Base-by-base conservation (phyloP, 73 alveolate species). In the Paramecium octaurelia region DNA sequence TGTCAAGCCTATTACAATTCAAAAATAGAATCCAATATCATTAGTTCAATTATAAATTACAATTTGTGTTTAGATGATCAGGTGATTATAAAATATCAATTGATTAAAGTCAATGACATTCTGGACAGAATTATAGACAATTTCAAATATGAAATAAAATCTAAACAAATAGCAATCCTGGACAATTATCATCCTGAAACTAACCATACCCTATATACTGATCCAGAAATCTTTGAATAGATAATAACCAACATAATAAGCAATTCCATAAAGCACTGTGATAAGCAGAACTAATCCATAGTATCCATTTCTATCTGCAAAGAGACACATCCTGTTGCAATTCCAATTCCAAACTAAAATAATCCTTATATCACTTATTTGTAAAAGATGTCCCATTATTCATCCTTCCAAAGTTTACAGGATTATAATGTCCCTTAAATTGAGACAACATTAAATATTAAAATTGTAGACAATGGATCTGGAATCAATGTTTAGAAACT, bases 11-110 rank as follows among this genome's bases (percentile, higher is more conserved):
- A 44, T 9, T 40, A 80, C 46, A 80, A 80, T 23, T 80, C 76
- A 4, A 42, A 27, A 20, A 80, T 80, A 38, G 91, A 80, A 80
- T 80, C 91, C 3, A 42, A 40, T 40, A 80, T 80, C 6, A 80
- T 80, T 4, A 80, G 91, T 43, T 80, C 91, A 6, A 80, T 80
- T 3, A 80, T 80, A 21, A 80, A 80, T 18, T 80, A 80, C 46
- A 80, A 80, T 80, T 46, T 80, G 9, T 80, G 91, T 64, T 24
- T 80, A 24, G 91, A 80, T 40, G 73, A 80, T 44, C 23, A 80
- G 44, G 43, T 80, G 21, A 44, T 24, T 31, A 35, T 80, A 0
- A 80, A 80, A 38, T 44, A 42, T 11, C 48, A 59, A 42, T 5
- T 80, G 18, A 3, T 20, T 43, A 80, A 46, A 42, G 75, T 80